These are phyloP conservation scores for Metschnikowia cerradonensis DNA, from an alignment of 805 yeast species.

Conservation along the genomic window DNA sequence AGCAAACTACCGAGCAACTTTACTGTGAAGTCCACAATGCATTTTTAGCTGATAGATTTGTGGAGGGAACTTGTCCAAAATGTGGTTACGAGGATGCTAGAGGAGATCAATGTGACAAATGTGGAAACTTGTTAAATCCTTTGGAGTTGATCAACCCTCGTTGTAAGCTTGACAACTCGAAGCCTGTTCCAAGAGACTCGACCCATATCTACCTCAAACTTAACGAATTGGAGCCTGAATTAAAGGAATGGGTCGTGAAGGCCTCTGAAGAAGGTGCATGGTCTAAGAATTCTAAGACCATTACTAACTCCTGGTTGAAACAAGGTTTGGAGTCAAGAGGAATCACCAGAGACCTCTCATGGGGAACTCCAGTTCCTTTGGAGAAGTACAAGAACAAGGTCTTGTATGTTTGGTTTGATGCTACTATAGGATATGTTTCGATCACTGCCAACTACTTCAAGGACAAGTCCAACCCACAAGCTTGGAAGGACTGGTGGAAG, in stretches of 20 bases:
- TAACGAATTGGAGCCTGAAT: slow-evolving; percentile 76
- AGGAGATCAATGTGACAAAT: slow-evolving; percentile 98
- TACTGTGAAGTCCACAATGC: slow-evolving; percentile 90
- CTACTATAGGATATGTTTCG: slow-evolving; percentile 93
- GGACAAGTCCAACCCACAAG: slow-evolving; percentile 42
- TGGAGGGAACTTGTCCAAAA: slow-evolving; percentile 95
- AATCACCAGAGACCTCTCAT: slow-evolving; percentile 91
- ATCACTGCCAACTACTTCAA: slow-evolving; percentile 85
- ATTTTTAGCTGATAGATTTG: slow-evolving; percentile 92
- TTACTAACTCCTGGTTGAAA: slow-evolving; percentile 89
- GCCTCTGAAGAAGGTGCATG: slow-evolving; percentile 74
- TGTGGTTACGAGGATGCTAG: slow-evolving; percentile 96
- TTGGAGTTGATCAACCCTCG: slow-evolving; percentile 92
- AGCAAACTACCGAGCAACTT: slow-evolving; percentile 81
- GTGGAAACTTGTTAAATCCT: slow-evolving; percentile 87
- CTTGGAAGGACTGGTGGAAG: slow-evolving; percentile 93
- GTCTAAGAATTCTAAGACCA: slow-evolving; percentile 87
- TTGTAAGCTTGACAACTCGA: slow-evolving; percentile 83
- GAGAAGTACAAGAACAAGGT: slow-evolving; percentile 85
- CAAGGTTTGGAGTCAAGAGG: slow-evolving; percentile 93
- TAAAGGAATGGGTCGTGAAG: slow-evolving; percentile 66
- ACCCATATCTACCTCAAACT: slow-evolving; percentile 81
- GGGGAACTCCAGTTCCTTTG: slow-evolving; percentile 99
- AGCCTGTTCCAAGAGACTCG: slow-evolving; percentile 77
- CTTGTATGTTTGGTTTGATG: slow-evolving; percentile 98